Evolutionary conservation across 2,329 filamentous ascomycete genomes (phyloP).

Genomic region (Fusarium sp.): DNA sequence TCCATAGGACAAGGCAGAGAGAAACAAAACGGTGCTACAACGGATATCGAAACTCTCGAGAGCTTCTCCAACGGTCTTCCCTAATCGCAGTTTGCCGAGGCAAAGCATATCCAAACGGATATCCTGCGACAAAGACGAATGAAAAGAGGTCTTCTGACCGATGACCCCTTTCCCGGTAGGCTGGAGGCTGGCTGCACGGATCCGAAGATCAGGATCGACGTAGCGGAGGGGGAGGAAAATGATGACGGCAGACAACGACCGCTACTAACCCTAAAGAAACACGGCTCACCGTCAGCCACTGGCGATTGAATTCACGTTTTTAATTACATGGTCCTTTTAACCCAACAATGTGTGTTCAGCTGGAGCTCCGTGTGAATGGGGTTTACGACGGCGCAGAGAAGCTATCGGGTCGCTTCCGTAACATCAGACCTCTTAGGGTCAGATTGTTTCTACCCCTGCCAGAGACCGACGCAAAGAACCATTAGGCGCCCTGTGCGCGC

Average conservation of each 20-base stretch:
- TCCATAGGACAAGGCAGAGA: neutral
- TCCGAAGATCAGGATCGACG: constrained; percentile 46
- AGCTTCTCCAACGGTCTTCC: constrained; percentile 1
- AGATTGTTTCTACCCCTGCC: constrained; percentile 16
- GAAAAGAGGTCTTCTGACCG: constrained; percentile 33
- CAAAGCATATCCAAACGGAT: constrained; percentile 17
- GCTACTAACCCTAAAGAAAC: constrained; percentile 27
- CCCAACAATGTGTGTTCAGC: neutral
- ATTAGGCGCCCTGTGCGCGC: constrained; percentile 43
- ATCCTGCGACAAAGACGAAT: constrained; percentile 3
- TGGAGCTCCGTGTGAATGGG: constrained; percentile 13
- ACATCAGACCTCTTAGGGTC: constrained; percentile 12
- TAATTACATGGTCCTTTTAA: constrained; percentile 7
- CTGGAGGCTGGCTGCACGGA: constrained; percentile 41
- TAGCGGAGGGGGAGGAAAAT: constrained; percentile 31
- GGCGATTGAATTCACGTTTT: constrained; percentile 1
- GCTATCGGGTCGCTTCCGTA: constrained; percentile 37
- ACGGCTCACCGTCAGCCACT: constrained; percentile 35
- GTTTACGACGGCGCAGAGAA: constrained; percentile 19
- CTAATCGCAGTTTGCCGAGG: constrained; percentile 10
- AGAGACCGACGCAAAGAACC: constrained; percentile 25
- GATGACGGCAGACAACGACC: constrained; percentile 38
- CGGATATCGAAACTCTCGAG: constrained; percentile 2
- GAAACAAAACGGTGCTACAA: neutral
- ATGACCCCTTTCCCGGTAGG: constrained; percentile 38